Evolutionary conservation across 108 stramenopile genomes (phyloP).

Genomic region (Cyclotella choctawhatcheeana): DNA sequence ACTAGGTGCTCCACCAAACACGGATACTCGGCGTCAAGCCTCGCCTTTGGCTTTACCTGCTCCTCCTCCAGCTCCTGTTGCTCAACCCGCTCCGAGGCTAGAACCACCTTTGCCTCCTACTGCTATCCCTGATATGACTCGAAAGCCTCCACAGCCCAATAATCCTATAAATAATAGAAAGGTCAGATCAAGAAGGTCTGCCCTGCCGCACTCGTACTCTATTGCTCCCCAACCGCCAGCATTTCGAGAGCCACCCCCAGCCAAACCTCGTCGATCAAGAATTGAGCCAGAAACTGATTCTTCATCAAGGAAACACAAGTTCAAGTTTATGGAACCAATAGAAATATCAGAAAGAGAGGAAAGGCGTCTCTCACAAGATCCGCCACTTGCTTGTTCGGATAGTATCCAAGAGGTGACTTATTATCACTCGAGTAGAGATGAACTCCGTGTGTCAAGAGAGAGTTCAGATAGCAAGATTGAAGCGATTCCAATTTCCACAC

Average conservation of each 20-base stretch:
- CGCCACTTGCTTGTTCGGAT: not conserved
- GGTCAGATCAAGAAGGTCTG: not conserved
- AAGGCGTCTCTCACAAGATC: not conserved
- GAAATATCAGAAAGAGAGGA: not conserved
- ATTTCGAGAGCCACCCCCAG: not conserved
- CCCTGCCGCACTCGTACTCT: not conserved
- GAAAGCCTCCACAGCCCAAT: not conserved
- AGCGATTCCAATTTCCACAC: no score
- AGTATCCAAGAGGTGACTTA: slow-evolving; percentile 5
- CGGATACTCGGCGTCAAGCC: no score
- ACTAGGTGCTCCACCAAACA: no score
- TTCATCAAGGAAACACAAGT: no score
- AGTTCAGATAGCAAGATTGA: not conserved
- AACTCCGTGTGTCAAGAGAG: not conserved
- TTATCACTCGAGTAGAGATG: slow-evolving; percentile 7
- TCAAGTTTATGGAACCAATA: not conserved
- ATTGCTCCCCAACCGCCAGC: not conserved
- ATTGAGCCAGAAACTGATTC: no score
- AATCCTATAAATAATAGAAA: no score
- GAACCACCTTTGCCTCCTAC: no score
- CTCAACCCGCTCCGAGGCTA: not conserved
- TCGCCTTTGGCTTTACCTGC: slow-evolving; percentile 1
- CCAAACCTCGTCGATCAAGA: no score
- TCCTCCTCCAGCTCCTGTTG: not conserved
- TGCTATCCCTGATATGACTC: no score